phyloP scores from a whole-genome alignment of 2,329 filamentous ascomycete species.

The Sporothrix dimorphospora region DNA sequence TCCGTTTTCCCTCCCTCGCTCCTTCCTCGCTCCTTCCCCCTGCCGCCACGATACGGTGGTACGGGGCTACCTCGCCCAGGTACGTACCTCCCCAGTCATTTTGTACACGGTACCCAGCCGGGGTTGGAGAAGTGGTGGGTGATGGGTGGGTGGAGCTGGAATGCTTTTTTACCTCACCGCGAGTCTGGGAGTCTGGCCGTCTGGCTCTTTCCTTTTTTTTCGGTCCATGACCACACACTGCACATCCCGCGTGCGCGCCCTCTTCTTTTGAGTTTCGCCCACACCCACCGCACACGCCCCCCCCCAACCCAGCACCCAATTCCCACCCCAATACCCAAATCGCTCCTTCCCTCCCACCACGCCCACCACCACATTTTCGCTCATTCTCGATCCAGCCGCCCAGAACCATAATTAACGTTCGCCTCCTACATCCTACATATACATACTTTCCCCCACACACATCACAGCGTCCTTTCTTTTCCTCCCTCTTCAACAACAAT shows the following conservation, averaged over 20 bases:
- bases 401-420: slow-evolving; percentile 33
- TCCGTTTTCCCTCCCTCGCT: background rate
- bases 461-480: slow-evolving; percentile 29
- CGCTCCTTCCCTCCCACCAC: slow-evolving; percentile 31
- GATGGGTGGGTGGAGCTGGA: slow-evolving; percentile 29
- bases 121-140: slow-evolving; percentile 20
- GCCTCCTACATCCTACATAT: slow-evolving; percentile 37
- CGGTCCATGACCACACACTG: slow-evolving; percentile 29
- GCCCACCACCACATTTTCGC: slow-evolving; percentile 31
- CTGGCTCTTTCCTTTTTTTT: slow-evolving; percentile 27
- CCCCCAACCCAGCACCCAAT: slow-evolving; percentile 23
- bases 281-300: slow-evolving; percentile 25
- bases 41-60: slow-evolving; percentile 22
- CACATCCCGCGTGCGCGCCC: slow-evolving; percentile 35
- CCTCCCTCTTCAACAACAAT: slow-evolving; percentile 13
- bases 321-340: slow-evolving; percentile 15
- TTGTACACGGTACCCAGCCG: slow-evolving; percentile 31
- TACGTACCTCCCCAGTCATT: slow-evolving; percentile 32
- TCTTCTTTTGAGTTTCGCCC: slow-evolving; percentile 24
- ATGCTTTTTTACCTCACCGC: slow-evolving; percentile 36
- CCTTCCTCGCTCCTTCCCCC: slow-evolving; percentile 2
- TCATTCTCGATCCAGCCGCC: slow-evolving; percentile 31
- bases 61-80: slow-evolving; percentile 16
- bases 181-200: slow-evolving; percentile 31
- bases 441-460: slow-evolving; percentile 35